phyloP scores from a whole-genome alignment of 805 yeast genomes.

The Yarrowia sp. region DNA sequence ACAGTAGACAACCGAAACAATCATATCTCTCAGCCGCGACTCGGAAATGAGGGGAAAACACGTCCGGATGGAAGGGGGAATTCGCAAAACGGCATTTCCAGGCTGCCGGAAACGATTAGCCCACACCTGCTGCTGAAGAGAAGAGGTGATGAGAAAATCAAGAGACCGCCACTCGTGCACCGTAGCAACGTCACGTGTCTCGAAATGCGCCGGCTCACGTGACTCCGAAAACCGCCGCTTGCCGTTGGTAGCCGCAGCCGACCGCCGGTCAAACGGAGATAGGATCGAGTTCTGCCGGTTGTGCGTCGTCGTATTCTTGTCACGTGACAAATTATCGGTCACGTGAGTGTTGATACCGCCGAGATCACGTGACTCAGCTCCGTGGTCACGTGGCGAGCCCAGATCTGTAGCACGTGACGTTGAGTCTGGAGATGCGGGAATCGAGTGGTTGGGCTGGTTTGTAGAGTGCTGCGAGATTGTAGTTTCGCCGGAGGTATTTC shows the following conservation, averaged over 20 bases:
- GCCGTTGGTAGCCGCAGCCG: neutral
- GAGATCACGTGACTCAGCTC: neutral
- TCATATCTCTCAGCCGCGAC: neutral
- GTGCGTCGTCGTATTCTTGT: neutral
- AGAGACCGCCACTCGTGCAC: slow-evolving; percentile 23
- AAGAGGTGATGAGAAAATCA: slow-evolving; percentile 6
- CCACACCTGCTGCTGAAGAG: slow-evolving; percentile 8
- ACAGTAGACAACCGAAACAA: neutral
- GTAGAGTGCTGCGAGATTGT: neutral
- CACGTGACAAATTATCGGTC: neutral
- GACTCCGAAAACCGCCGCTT: slow-evolving; percentile 7
- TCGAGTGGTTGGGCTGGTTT: no score
- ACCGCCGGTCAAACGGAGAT: neutral
- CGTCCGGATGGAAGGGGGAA: neutral
- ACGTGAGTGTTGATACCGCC: neutral
- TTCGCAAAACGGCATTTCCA: neutral
- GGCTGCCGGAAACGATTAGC: neutral
- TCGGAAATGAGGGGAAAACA: slow-evolving; percentile 9
- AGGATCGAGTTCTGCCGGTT: slow-evolving; percentile 11
- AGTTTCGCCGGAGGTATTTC: neutral
- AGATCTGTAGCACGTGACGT: neutral
- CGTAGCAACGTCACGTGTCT: neutral
- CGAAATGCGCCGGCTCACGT: neutral
- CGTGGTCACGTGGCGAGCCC: slow-evolving; percentile 8
- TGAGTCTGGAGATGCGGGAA: neutral